Percentiles rank a stretch among this genome's conserved stretches.
Evolutionary conservation across 495 filamentous ascomycete genomes (phyloP).

Genomic region (Aspergillus ostianus): DNA sequence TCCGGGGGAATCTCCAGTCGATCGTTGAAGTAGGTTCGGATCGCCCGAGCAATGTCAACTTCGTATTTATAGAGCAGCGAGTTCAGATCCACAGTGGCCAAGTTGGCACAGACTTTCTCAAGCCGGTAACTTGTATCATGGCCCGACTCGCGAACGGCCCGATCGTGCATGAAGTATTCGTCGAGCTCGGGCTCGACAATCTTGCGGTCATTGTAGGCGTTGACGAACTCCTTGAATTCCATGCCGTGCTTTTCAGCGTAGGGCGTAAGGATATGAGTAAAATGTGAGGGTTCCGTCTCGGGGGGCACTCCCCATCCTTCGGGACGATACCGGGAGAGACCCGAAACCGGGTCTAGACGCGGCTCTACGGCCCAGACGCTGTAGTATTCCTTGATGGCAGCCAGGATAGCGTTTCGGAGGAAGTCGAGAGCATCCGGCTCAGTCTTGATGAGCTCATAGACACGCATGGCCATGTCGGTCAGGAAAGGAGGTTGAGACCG

Average conservation of each 20-base stretch:
- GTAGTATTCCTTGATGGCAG: conserved; percentile 96
- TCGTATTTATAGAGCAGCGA: conserved; percentile 95
- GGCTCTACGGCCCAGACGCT: conserved; percentile 84
- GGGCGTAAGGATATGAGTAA: conserved; percentile 79
- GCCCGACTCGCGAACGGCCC: conserved; percentile 92
- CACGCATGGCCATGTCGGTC: conserved; percentile 91
- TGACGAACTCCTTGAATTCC: conserved; percentile 76
- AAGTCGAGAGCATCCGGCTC: conserved; percentile 76
- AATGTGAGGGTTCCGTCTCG: conserved; percentile 88
- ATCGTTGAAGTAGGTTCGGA: conserved; percentile 79
- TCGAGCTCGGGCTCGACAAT: conserved; percentile 86
- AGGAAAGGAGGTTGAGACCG: conserved; percentile 95
- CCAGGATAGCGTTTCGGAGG: conserved; percentile 71
- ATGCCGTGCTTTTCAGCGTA: conserved; percentile 84
- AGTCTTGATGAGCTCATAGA: conserved; percentile 82
- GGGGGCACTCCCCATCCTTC: conserved; percentile 88
- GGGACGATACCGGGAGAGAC: conserved; percentile 87
- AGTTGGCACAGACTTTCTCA: conserved; percentile 79
- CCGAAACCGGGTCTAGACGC: conserved; percentile 72
- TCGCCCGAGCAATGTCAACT: conserved; percentile 79
- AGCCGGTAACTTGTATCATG: conserved; percentile 95
- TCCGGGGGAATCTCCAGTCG: conserved; percentile 73
- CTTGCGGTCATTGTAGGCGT: conserved; percentile 76
- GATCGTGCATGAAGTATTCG: conserved; percentile 92
- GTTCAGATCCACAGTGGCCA: conserved; percentile 93